Percentiles rank a stretch among this genome's conserved stretches.
phyloP scores from a whole-genome alignment of 139 green algal genomes.

The Klebsormidium nitens region DNA sequence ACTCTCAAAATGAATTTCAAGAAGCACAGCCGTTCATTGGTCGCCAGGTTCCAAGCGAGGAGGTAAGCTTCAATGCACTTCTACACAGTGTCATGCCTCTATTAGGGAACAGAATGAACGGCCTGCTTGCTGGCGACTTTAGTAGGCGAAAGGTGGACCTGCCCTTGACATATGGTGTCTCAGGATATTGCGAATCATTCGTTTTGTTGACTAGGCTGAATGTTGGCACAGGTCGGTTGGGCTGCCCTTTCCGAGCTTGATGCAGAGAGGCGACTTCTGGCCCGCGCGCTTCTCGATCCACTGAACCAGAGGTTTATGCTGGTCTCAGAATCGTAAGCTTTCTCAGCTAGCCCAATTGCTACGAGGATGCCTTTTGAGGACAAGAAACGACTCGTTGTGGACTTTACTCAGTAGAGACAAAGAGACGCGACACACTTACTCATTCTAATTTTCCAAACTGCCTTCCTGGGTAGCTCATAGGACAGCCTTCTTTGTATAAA shows the following conservation, averaged over 20 bases:
- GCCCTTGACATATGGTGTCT: too few relatives aligned
- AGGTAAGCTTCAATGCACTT: neutral
- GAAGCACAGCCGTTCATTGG: conserved; percentile 7
- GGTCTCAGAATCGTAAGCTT: conserved; percentile 17
- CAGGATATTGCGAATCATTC: too few relatives aligned
- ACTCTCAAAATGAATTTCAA: neutral
- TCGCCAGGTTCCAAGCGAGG: conserved; percentile 16
- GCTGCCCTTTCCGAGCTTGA: neutral
- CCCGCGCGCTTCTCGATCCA: conserved; percentile 23
- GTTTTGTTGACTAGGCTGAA: too few relatives aligned
- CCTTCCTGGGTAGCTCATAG: too few relatives aligned
- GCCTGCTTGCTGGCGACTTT: neutral
- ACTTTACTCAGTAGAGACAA: too few relatives aligned
- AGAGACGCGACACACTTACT: too few relatives aligned
- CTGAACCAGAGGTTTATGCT: conserved; percentile 21
- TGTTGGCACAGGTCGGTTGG: conserved; percentile 10
- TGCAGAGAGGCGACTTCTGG: conserved; percentile 20
- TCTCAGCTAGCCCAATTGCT: too few relatives aligned
- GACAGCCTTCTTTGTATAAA: too few relatives aligned
- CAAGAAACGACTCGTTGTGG: too few relatives aligned
- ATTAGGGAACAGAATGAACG: neutral
- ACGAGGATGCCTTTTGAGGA: too few relatives aligned
- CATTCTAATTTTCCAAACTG: too few relatives aligned
- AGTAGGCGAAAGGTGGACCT: too few relatives aligned
- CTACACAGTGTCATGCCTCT: neutral